phyloP scores from a whole-genome alignment of 108 stramenopile genomes.

The Stephanodiscus triporus region DNA sequence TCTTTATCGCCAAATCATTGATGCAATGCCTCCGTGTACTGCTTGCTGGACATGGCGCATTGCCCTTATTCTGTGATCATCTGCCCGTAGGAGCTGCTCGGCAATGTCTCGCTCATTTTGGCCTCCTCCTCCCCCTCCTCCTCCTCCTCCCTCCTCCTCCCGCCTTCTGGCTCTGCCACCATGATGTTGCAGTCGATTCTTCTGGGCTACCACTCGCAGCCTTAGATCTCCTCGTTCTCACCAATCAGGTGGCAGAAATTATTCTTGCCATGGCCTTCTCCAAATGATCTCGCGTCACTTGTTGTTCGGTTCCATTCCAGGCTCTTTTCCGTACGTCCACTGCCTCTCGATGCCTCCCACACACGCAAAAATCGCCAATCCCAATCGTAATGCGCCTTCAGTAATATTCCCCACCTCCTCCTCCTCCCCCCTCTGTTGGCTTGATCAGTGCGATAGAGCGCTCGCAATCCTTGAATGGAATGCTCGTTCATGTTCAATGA shows the following conservation, averaged over 20 bases:
- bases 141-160: no score
- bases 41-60: conserved; percentile 71
- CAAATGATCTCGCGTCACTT: conserved; percentile 64
- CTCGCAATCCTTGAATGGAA: conserved; percentile 74
- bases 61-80: conserved; percentile 71
- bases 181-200: neutral
- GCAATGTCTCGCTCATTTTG: neutral
- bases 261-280: conserved; percentile 78
- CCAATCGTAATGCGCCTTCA: conserved; percentile 92
- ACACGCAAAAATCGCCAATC: conserved; percentile 92
- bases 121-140: neutral
- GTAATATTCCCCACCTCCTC: conserved; percentile 66
- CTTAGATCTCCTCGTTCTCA: neutral
- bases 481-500: conserved; percentile 66
- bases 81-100: conserved; percentile 48
- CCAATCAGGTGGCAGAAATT: conserved; percentile 4
- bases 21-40: conserved; percentile 68
- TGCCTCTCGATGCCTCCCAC: conserved; percentile 88
- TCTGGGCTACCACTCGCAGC: neutral
- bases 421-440: neutral
- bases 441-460: conserved; percentile 52
- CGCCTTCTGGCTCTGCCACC: neutral
- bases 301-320: conserved; percentile 90
- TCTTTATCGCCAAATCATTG: conserved; percentile 67
- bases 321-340: conserved; percentile 88